Evolutionary conservation across 805 yeast species (phyloP).

Genomic region (Citeromyces matritensis): DNA sequence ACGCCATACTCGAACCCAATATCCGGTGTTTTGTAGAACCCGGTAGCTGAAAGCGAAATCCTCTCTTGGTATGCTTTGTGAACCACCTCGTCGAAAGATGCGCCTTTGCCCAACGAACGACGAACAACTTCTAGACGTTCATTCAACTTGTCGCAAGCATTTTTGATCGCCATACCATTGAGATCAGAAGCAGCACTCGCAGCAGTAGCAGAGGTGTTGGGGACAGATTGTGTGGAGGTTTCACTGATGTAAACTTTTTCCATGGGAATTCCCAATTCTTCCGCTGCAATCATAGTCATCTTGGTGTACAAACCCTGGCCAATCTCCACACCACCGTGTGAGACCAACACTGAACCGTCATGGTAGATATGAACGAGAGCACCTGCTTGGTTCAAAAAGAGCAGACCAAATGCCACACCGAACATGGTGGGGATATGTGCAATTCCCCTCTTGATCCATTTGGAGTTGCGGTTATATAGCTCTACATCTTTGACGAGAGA

Average conservation of each 20-base stretch:
- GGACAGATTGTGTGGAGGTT: constrained; percentile 29
- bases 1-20: constrained; percentile 25
- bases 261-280: constrained; percentile 22
- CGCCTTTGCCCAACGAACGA: constrained; percentile 17
- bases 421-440: constrained; percentile 30
- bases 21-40: constrained; percentile 33
- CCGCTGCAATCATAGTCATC: constrained; percentile 31
- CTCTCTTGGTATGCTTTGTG: constrained; percentile 26
- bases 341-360: constrained; percentile 28
- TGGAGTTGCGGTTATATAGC: constrained; percentile 20
- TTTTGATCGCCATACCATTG: constrained; percentile 32
- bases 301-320: constrained; percentile 34
- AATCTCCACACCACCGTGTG: constrained; percentile 35
- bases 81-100: constrained; percentile 23
- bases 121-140: constrained; percentile 22
- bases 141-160: constrained; percentile 28
- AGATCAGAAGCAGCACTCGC: constrained; percentile 33
- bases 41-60: constrained; percentile 28
- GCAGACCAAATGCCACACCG: constrained; percentile 30
- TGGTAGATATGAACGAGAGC: constrained; percentile 27
- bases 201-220: constrained; percentile 32
- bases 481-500: constrained; percentile 18
- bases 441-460: constrained; percentile 30
- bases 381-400: constrained; percentile 29
- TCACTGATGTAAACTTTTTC: constrained; percentile 26